Evolutionary conservation across 345 rosid species (phyloP), one percentile per base, ranked within the genome.

Genomic region (Carallia pectinifolia): DNA sequence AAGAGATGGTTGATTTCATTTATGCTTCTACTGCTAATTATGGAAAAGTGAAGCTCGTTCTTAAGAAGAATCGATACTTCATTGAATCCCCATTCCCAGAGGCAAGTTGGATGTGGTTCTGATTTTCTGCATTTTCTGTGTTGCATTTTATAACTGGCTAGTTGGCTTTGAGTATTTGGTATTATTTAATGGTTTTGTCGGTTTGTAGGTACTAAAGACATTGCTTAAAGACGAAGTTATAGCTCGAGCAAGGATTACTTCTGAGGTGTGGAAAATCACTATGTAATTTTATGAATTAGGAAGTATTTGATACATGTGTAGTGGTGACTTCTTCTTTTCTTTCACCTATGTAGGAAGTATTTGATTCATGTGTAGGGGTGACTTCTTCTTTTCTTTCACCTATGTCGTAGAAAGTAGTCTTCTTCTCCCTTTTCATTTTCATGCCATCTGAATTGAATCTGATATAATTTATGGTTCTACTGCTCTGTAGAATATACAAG

Each of bases 41-140:
- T 58, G 99, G 99, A 9, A 95, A 92, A 89, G 99, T 92, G 67
- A 95, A 95, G 84, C 94, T 95, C 4, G 98, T 95, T 40, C 88
- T 95, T 70, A 95, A 92, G 85, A 92, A 90, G 86, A 95, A 95
- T 67, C 80, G 89, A 4, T 95, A 92, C 79, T 80, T 90, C 47
- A 78, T 95, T n/a, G 99, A 95, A 66, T 95, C 97, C 6, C 98
- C 99, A 39, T 95, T 87, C 72, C 90, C 97, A 0, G 98, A 95
- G 81, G 98, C 78, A 84, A 79, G 83, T 72, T 81, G 60, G 17
- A 17, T 62, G 55, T 62, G 33, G 40, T 67, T 73, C 64, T 65
- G n/a, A 53, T 74, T 18, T 74, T 56, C 61, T 31, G 23, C 16
- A 13, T 64, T 29, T 58, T 4, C 33, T 5, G 6, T 27, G 15